Evolutionary conservation across 768 basidiomycete genomes (phyloP).

Genomic region (Tremella fuciformis): DNA sequence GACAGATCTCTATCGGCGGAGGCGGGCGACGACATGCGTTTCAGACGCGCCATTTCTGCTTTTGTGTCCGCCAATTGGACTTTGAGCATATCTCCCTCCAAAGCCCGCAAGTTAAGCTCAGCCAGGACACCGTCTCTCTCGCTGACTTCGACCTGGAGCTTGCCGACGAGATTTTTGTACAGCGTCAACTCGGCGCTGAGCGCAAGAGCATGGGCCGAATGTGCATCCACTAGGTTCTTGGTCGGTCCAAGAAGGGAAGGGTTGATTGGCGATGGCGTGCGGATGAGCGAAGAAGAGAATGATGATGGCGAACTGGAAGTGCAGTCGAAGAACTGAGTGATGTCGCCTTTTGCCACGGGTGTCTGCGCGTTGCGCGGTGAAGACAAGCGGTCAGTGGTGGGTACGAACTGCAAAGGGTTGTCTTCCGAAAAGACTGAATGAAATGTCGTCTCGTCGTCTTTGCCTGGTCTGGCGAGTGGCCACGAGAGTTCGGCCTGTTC

Average conservation of each 20-base stretch:
- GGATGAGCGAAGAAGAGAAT: constrained; percentile 6
- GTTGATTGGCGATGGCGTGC: constrained; percentile 8
- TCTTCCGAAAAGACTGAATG: constrained; percentile 16
- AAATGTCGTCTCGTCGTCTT: constrained; percentile 24
- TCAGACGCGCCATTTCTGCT: constrained; percentile 1
- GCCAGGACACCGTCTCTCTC: constrained; percentile 38
- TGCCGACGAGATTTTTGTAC: constrained; percentile 26
- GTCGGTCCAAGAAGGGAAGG: constrained; percentile 25
- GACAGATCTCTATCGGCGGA: background rate
- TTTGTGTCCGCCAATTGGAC: constrained; percentile 14
- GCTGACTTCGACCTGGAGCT: constrained; percentile 34
- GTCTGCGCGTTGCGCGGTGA: background rate
- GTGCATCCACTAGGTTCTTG: constrained; percentile 36
- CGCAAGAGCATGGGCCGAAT: constrained; percentile 33
- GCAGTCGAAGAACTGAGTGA: constrained; percentile 41
- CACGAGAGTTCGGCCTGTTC: constrained; percentile 45
- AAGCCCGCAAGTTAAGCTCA: constrained; percentile 30
- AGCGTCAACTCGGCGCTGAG: constrained; percentile 29
- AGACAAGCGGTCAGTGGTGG: background rate
- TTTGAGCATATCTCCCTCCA: constrained; percentile 32
- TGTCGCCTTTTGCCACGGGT: constrained; percentile 15
- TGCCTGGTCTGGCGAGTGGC: constrained; percentile 26
- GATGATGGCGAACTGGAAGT: constrained; percentile 26
- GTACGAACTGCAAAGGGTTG: background rate
- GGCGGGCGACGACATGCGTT: background rate